Evolutionary conservation across 1,139 yeast genomes (phyloP), one percentile per base, ranked within the genome.

Genomic region (Kurtzmaniella quercitrusa): DNA sequence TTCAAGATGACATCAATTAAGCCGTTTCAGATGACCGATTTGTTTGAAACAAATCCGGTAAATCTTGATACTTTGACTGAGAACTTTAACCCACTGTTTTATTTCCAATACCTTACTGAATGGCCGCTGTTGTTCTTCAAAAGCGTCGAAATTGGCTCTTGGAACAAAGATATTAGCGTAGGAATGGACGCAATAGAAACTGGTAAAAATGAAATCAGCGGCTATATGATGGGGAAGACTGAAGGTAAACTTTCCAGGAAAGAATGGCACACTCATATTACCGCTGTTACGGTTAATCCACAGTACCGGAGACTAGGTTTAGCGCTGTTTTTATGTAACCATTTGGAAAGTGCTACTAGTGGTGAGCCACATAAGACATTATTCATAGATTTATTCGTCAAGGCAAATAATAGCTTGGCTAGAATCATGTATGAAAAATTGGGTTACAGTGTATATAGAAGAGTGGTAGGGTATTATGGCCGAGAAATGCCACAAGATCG

Each of bases 201-300:
- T 14, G 30, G 12, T 4, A 5, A 36, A 1, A 52, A 57, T 23
- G 67, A 66, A 38, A 70, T 78, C 17, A 78, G 84, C 38, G 94
- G 93, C 0, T 85, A 85, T 55, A 83, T 94, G 95, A 82, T 94
- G 80, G 98, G 95, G n/a, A 94, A 94, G 62, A 84, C 95, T 2
- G 98, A 94, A 61, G 98, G 98, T 1, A 55, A 65, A 43, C 49
- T 71, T 34, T 66, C 70, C 18, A 79, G 75, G 15, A 78, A 75
- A 43, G 95, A 89, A 50, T 93, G 97, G 96, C 99, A 94, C 57
- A 81, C 96, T 0, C 99, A 94, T 61, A 89, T 94, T 45, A 89
- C 98, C 0, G 98, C 98, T 0, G 96, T 94, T 2, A 89, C 98
- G 0, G 85, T 94, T 1, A 85, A 85, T 47, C 83, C 87, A 20